Base-by-base conservation (phyloP, 2,329 filamentous ascomycete species). In the Diaporthe sp. region DNA sequence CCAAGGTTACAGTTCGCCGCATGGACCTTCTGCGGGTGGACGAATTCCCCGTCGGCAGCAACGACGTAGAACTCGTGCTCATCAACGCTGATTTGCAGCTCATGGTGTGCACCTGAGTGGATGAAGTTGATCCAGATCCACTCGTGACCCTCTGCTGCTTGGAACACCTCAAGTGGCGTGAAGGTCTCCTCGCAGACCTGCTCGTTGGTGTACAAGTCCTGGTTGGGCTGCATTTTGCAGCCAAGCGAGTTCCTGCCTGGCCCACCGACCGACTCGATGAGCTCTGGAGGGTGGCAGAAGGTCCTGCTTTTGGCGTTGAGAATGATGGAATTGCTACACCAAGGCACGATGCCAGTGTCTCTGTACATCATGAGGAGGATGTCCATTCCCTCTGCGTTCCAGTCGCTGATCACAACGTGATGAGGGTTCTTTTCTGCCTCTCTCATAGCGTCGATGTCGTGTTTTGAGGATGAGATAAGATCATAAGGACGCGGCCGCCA, bases 71-170 rank as follows among this genome's bases (percentile, higher is more conserved):
- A 76, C 31, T 78, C 77, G 44, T 78, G 77, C 70, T 78, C 76
- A 31, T 78, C 76, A 6, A 78, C 55, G 25, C 76, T 77, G 51
- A 78, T 77, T 4, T 72, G 74, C 13, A 78, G 51, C 61, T 77
- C 74, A 22, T 78, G 77, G 25, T 78, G 77, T 34, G 74, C 76
- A 28, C 77, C 77, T 0, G 77, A 78, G 28, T 78, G 74, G 42
- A 78, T 77, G 44, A 78, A 78, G 49, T 78, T 78, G 44, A 78
- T 77, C 72, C 71, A 77, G 0, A 78, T 51, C 77, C 77, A 78
- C 37, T 75, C 72, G 22, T 78, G 72, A 17, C 76, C 77, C 44
- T 70, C 39, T 3, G 31, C 34, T 39, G 65, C 65, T 34, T 68
- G 46, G 28, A 76, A 49, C 12, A 78, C 62, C 71, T 78, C 77